Percentiles rank a stretch among this genome's conserved stretches.
Evolutionary conservation across 1,139 yeast species (phyloP).

Genomic region (Yamadazyma songkhlaensis): DNA sequence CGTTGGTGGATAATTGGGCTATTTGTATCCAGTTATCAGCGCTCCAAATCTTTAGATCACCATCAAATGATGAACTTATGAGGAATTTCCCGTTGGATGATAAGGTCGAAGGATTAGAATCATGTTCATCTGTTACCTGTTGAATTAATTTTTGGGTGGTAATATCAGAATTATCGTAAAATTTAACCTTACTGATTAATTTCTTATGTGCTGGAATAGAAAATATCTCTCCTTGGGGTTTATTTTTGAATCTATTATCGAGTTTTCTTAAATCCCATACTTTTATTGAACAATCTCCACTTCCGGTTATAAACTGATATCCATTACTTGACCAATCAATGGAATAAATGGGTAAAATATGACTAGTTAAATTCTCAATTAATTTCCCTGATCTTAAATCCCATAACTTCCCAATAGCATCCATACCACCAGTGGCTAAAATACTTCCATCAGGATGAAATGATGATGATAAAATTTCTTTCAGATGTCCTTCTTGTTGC

Average conservation of each 20-base stretch:
- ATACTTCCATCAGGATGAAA: slow-evolving; percentile 81
- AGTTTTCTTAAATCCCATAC: slow-evolving; percentile 79
- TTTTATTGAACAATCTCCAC: slow-evolving; percentile 78
- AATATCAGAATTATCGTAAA: slow-evolving; percentile 31
- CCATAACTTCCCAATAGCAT: slow-evolving; percentile 76
- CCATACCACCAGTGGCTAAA: slow-evolving; percentile 75
- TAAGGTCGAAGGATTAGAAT: slow-evolving; percentile 18
- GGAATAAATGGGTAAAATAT: slow-evolving; percentile 68
- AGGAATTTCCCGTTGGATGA: slow-evolving; percentile 46
- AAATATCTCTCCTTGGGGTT: slow-evolving; percentile 29
- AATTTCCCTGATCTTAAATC: slow-evolving; percentile 79
- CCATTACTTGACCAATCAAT: slow-evolving; percentile 80
- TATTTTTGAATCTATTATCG: slow-evolving; percentile 14
- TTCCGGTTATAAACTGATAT: slow-evolving; percentile 71
- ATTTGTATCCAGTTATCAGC: slow-evolving; percentile 71
- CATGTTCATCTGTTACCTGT: slow-evolving; percentile 29
- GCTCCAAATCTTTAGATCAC: slow-evolving; percentile 59
- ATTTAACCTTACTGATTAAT: slow-evolving; percentile 65
- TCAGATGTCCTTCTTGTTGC: slow-evolving; percentile 84
- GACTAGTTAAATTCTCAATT: slow-evolving; percentile 60
- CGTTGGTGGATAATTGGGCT: slow-evolving; percentile 55
- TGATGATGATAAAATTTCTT: slow-evolving; percentile 61
- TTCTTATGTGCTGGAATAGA: slow-evolving; percentile 78
- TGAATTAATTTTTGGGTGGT: slow-evolving; percentile 3
- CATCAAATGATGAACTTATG: slow-evolving; percentile 71